phyloP scores from a whole-genome alignment of 805 yeast species.

The Pichia sporocuriosa region DNA sequence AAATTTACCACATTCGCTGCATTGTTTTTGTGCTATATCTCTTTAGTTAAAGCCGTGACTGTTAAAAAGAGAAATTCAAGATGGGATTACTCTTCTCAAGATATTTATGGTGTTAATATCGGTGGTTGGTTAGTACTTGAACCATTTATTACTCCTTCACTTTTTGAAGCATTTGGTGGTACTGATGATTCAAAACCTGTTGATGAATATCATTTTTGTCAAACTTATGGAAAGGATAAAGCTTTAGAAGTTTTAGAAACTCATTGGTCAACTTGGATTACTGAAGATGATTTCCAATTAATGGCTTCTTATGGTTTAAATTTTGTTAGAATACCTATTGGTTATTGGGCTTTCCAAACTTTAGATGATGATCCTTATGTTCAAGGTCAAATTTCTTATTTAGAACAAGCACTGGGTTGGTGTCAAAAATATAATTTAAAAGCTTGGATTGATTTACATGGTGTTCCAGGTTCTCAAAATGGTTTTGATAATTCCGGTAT shows the following conservation, averaged over 20 bases:
- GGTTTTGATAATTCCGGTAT: slow-evolving; percentile 93
- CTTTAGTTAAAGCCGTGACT: slow-evolving; percentile 15
- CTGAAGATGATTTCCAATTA: slow-evolving; percentile 59
- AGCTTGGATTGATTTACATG: slow-evolving; percentile 91
- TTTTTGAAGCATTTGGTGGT: slow-evolving; percentile 48
- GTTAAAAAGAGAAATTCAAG: slow-evolving; percentile 26
- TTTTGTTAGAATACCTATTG: slow-evolving; percentile 84
- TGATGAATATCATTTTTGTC: slow-evolving; percentile 72
- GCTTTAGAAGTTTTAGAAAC: slow-evolving; percentile 45
- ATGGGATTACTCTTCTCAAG: slow-evolving; percentile 27
- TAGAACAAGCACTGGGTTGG: slow-evolving; percentile 78
- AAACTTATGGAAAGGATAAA: slow-evolving; percentile 52
- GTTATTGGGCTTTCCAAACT: slow-evolving; percentile 83
- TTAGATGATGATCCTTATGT: slow-evolving; percentile 76
- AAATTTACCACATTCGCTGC: not conserved
- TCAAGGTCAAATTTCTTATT: slow-evolving; percentile 65
- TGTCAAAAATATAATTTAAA: slow-evolving; percentile 51
- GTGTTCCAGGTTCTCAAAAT: slow-evolving; percentile 95
- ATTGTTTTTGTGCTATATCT: not conserved
- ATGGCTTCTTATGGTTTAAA: slow-evolving; percentile 66
- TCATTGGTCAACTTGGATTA: slow-evolving; percentile 79
- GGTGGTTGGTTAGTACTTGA: slow-evolving; percentile 92
- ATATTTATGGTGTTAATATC: slow-evolving; percentile 59
- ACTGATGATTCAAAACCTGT: slow-evolving; percentile 49
- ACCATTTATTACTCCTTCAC: slow-evolving; percentile 77